phyloP scores from a whole-genome alignment of 163 green algal genomes.

The Chloromonas sp. region DNA sequence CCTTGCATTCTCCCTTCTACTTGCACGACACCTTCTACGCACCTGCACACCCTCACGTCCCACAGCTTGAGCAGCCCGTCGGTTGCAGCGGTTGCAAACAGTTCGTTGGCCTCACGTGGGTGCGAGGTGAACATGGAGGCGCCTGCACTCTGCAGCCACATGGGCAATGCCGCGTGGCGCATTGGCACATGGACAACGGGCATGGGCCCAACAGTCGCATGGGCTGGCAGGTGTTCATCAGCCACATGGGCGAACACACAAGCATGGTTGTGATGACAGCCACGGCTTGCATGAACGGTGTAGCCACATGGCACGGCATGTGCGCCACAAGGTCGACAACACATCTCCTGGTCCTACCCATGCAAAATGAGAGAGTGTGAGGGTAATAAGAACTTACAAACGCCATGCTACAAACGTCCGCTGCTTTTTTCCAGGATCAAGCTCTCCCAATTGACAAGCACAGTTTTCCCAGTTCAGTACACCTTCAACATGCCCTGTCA shows the following conservation, averaged over 20 bases:
- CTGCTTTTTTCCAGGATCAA: background rate
- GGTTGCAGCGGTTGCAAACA: conserved; percentile 44
- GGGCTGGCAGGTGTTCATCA: too few species aligned
- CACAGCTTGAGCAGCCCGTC: conserved; percentile 49
- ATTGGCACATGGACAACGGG: background rate
- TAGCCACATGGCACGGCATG: too few species aligned
- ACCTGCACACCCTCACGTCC: conserved; percentile 35
- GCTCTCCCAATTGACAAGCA: background rate
- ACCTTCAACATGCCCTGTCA: background rate
- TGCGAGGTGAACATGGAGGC: conserved; percentile 36
- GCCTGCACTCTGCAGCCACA: conserved; percentile 14
- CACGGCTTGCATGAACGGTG: too few species aligned
- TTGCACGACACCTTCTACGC: background rate
- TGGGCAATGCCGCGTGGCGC: background rate
- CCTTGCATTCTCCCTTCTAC: too few species aligned
- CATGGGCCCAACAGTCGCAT: background rate
- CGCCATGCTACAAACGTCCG: too few species aligned
- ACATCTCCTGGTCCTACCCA: too few species aligned
- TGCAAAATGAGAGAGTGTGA: too few species aligned
- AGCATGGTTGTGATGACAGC: too few species aligned
- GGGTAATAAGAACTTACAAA: too few species aligned
- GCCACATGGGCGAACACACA: too few species aligned
- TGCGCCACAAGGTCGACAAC: too few species aligned
- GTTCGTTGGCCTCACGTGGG: conserved; percentile 33
- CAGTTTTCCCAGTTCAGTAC: background rate